Percentiles rank a stretch among this genome's conserved stretches.
Conservation (phyloP, 78 protist species). For the Dictyostelium brefeldianum region DNA sequence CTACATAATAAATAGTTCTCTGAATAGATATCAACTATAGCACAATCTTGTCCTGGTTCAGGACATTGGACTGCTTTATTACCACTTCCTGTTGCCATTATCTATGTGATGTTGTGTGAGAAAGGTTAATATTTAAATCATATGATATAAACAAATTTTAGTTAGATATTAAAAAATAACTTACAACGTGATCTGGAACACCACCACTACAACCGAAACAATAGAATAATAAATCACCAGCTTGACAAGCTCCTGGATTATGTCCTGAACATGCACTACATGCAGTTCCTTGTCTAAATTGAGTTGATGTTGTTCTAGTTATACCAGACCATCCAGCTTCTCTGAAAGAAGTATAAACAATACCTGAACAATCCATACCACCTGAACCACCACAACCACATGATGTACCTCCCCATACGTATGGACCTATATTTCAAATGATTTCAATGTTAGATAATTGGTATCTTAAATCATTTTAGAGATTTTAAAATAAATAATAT, state of each 20-base stretch:
- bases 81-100: slow-evolving; percentile 44
- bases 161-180: neutral
- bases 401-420: slow-evolving; percentile 39
- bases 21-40: neutral
- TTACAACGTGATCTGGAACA: neutral
- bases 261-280: slow-evolving; percentile 41
- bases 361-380: slow-evolving; percentile 76
- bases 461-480: no score
- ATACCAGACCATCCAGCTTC: slow-evolving; percentile 74
- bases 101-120: no score
- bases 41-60: slow-evolving; percentile 36
- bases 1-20: slow-evolving; percentile 27
- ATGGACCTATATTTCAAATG: neutral
- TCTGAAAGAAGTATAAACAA: slow-evolving; percentile 57
- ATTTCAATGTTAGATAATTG: no score
- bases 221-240: slow-evolving; percentile 70
- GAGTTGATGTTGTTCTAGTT: slow-evolving; percentile 44
- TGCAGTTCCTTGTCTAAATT: slow-evolving; percentile 47
- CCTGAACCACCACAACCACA: slow-evolving; percentile 76
- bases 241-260: slow-evolving; percentile 21
- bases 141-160: neutral
- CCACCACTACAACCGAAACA: slow-evolving; percentile 21
- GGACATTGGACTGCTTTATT: slow-evolving; percentile 36
- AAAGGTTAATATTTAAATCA: neutral
- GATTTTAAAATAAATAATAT: no score